These are phyloP conservation scores for Rosa rugosa DNA, from an alignment of 306 rosid genomes.

Conservation along the genomic window DNA sequence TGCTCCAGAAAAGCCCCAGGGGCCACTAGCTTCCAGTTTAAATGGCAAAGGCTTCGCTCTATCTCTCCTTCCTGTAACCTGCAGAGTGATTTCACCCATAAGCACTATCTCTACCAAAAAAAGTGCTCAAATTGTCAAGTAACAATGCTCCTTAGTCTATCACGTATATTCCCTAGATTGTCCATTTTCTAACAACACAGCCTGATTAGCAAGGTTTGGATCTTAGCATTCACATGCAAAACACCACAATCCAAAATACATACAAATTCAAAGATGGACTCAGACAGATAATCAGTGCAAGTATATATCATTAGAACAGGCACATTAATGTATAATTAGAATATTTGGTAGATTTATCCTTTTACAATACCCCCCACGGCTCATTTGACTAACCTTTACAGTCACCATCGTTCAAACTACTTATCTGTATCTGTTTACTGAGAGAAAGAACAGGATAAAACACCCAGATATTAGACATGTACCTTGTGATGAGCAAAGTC, in stretches of 20 bases:
- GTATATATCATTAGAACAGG: background rate
- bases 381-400: background rate
- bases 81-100: conserved; percentile 28
- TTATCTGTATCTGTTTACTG: too few relatives aligned
- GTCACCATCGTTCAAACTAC: background rate
- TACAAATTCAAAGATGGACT: background rate
- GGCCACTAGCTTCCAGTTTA: conserved; percentile 68
- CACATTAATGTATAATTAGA: background rate
- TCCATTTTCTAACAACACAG: background rate
- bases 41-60: conserved; percentile 93
- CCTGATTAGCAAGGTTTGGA: background rate
- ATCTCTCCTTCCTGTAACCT: conserved; percentile 99
- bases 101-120: conserved; percentile 2
- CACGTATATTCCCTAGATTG: background rate
- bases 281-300: background rate
- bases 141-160: background rate
- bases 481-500: conserved; percentile 99
- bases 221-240: background rate
- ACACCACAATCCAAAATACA: background rate
- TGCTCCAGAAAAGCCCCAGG: conserved; percentile 92
- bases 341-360: background rate
- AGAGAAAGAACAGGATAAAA: background rate
- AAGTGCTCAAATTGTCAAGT: background rate
- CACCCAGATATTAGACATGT: background rate
- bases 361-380: background rate